Conservation (phyloP, 2,329 filamentous ascomycete genomes). For the Botrytis tulipae region DNA sequence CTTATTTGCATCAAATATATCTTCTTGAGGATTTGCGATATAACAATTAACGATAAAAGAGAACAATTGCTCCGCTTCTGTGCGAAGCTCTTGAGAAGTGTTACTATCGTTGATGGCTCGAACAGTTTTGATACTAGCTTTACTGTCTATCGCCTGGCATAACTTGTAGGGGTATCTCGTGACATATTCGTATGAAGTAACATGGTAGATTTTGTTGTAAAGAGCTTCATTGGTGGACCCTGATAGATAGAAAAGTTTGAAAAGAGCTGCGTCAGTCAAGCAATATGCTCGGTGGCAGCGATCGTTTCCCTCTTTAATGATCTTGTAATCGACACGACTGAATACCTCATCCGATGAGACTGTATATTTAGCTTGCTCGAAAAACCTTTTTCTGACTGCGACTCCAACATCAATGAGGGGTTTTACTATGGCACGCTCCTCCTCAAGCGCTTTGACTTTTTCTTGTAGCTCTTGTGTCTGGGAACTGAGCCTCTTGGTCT, state of each 20-base stretch:
- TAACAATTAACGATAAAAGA: background rate
- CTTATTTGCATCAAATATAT: background rate
- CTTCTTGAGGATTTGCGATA: rapidly evolving
- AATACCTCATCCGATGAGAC: background rate
- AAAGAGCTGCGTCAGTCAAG: background rate
- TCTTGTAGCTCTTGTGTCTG: background rate
- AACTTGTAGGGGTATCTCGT: too few species aligned
- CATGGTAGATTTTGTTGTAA: background rate
- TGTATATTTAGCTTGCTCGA: background rate
- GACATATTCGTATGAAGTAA: background rate
- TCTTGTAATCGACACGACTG: too few species aligned
- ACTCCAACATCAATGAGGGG: background rate
- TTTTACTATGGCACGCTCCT: background rate
- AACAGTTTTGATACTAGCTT: background rate
- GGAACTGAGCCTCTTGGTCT: background rate
- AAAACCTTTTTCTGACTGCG: background rate
- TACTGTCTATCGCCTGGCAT: background rate
- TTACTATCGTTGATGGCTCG: background rate
- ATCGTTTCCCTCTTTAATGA: background rate
- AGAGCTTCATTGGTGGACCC: background rate
- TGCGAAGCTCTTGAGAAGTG: background rate
- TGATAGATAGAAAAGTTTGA: background rate
- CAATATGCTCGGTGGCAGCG: background rate
- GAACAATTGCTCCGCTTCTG: background rate
- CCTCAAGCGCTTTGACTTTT: background rate